Evolutionary conservation across 306 rosid species (phyloP).

Genomic region (Vicia faba): DNA sequence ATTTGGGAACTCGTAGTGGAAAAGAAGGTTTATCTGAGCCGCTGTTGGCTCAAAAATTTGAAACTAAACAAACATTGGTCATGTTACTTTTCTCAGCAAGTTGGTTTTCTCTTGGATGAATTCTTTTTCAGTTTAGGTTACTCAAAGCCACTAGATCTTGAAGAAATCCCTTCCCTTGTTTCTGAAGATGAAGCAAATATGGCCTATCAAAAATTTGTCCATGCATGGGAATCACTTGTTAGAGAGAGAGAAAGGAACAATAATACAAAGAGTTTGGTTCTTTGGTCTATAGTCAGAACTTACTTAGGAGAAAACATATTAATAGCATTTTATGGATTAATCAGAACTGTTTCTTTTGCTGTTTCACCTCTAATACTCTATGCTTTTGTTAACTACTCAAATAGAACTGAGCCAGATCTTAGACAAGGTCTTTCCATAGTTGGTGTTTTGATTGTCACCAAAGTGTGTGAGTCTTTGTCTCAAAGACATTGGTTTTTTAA

Average conservation of each 20-base stretch:
- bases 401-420: slow-evolving; percentile 1
- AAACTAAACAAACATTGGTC: slow-evolving; percentile 36
- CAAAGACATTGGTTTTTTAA: background rate
- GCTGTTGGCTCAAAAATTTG: slow-evolving; percentile 39
- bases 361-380: background rate
- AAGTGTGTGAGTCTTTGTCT: slow-evolving; percentile 3
- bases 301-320: background rate
- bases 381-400: background rate
- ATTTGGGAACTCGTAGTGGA: slow-evolving; percentile 13
- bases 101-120: slow-evolving; percentile 41
- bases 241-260: slow-evolving; percentile 39
- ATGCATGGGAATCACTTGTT: slow-evolving; percentile 51
- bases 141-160: slow-evolving; percentile 55
- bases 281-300: background rate
- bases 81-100: slow-evolving; percentile 48
- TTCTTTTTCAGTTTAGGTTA: background rate
- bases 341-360: background rate
- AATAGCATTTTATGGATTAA: background rate
- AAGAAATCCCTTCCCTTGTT: slow-evolving; percentile 64
- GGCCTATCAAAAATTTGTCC: slow-evolving; percentile 44
- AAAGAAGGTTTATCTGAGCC: slow-evolving; percentile 53
- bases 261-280: background rate
- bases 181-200: slow-evolving; percentile 46
- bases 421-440: slow-evolving; percentile 53
- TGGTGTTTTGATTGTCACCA: slow-evolving; percentile 50